These are phyloP conservation scores for Podaxis sp. DNA, from an alignment of 768 basidiomycete genomes.

Conservation along the genomic window DNA sequence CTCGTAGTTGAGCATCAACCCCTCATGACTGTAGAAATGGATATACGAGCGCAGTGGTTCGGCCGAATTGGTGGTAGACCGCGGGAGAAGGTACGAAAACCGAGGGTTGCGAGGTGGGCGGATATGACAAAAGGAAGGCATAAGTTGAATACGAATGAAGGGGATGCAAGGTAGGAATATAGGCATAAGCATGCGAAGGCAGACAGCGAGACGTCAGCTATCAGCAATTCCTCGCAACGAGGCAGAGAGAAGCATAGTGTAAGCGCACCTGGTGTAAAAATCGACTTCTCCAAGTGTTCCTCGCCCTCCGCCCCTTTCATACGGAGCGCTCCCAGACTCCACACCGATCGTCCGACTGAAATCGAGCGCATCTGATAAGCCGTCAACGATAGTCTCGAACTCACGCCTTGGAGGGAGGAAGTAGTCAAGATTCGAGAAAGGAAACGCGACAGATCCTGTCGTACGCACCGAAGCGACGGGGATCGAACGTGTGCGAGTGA, in stretches of 20 bases:
- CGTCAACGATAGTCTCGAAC: conserved; percentile 83
- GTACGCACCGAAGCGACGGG: conserved; percentile 63
- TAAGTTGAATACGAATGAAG: background rate
- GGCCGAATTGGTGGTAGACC: background rate
- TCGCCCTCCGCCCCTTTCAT: conserved; percentile 70
- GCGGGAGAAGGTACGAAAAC: background rate
- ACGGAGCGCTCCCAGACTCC: conserved; percentile 47
- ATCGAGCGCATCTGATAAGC: conserved; percentile 88
- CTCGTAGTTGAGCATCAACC: conserved; percentile 90
- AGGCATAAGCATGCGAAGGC: conserved; percentile 1
- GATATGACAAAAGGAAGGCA: background rate
- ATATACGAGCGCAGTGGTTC: background rate
- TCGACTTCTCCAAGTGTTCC: conserved; percentile 85
- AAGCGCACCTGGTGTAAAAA: conserved; percentile 80
- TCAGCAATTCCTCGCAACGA: background rate
- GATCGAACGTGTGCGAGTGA: conserved; percentile 91
- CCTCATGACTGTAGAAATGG: conserved; percentile 69
- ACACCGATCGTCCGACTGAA: conserved; percentile 90
- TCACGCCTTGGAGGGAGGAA: conserved; percentile 49
- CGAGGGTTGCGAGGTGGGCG: background rate
- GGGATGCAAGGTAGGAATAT: background rate
- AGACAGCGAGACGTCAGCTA: background rate
- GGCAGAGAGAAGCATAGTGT: background rate
- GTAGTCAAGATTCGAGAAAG: background rate
- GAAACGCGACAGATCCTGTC: conserved; percentile 4